These are phyloP conservation scores for Vaccinium darrowii DNA, from an alignment of 148 eudicot species.

Conservation along the genomic window DNA sequence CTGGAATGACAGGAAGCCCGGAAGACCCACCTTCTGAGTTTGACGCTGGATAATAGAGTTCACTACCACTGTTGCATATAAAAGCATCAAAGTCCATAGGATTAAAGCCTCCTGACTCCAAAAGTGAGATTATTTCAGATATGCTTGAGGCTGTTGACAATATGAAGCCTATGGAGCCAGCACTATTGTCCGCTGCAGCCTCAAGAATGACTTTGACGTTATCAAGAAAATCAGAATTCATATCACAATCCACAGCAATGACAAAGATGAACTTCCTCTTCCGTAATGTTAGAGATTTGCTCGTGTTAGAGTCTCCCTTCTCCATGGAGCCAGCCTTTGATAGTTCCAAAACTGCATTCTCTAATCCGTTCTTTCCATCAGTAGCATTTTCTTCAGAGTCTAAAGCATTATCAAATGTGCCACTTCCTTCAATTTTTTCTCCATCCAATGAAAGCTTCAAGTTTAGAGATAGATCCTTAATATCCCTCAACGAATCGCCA, in stretches of 20 bases:
- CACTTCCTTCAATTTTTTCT: constrained; percentile 50
- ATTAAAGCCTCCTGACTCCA: constrained; percentile 55
- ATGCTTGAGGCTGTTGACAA: constrained; percentile 72
- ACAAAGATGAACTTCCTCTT: constrained; percentile 61
- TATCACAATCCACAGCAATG: constrained; percentile 62
- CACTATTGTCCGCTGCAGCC: constrained; percentile 45
- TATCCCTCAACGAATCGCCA: constrained; percentile 80
- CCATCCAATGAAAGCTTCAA: constrained; percentile 82
- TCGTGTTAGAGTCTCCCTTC: constrained; percentile 41
- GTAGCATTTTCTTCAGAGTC: constrained; percentile 30
- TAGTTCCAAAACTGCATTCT: constrained; percentile 54
- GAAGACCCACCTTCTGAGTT: constrained; percentile 53
- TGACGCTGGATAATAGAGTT: constrained; percentile 66
- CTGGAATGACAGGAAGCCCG: constrained; percentile 31
- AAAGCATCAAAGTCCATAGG: constrained; percentile 85
- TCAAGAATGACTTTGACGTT: constrained; percentile 45
- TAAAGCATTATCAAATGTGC: constrained; percentile 27
- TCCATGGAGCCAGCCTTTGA: constrained; percentile 44
- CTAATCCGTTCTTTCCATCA: constrained; percentile 45
- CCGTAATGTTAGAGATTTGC: constrained; percentile 59
- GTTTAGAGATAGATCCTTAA: constrained; percentile 75
- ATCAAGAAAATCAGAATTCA: constrained; percentile 44
- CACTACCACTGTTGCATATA: constrained; percentile 86
- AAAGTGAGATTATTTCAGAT: constrained; percentile 56
- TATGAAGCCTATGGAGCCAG: constrained; percentile 69